Evolutionary conservation across 2,329 filamentous ascomycete species (phyloP).

Genomic region (Didymosphaeria variabile): DNA sequence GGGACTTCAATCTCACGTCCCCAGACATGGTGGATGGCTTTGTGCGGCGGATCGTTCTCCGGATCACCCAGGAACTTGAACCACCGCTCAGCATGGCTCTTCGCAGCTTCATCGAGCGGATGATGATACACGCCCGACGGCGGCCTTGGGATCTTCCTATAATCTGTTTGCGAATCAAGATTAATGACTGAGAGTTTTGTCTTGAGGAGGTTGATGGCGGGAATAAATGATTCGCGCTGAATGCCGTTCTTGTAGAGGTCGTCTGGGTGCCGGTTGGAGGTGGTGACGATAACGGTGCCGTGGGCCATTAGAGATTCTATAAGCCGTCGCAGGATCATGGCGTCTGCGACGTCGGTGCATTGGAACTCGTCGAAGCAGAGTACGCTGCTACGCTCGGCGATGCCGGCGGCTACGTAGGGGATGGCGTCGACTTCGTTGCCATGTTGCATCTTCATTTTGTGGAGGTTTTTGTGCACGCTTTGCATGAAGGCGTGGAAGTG

Average conservation of each 20-base stretch:
- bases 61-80: conserved; percentile 92
- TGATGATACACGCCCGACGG: conserved; percentile 94
- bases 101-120: conserved; percentile 79
- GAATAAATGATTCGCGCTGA: conserved; percentile 92
- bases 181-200: conserved; percentile 86
- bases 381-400: conserved; percentile 84
- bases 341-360: conserved; percentile 96
- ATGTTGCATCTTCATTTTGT: conserved; percentile 87
- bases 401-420: conserved; percentile 92
- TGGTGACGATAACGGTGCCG: conserved; percentile 95
- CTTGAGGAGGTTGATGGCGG: conserved; percentile 92
- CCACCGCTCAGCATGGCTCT: conserved; percentile 90
- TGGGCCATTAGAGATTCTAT: conserved; percentile 94
- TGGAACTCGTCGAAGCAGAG: conserved; percentile 99
- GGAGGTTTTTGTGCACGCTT: conserved; percentile 89
- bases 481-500: conserved; percentile 99
- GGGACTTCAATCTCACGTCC: conserved; percentile 90
- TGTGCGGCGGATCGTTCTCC: conserved; percentile 76
- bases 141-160: conserved; percentile 94
- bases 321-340: conserved; percentile 93
- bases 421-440: conserved; percentile 90
- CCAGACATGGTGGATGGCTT: conserved; percentile 86
- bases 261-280: conserved; percentile 94
- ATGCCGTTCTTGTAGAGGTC: conserved; percentile 99
- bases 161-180: conserved; percentile 93